Evolutionary conservation across 2,329 filamentous ascomycete genomes (phyloP), one percentile per base, ranked within the genome.

Genomic region (Colletotrichum tanaceti): DNA sequence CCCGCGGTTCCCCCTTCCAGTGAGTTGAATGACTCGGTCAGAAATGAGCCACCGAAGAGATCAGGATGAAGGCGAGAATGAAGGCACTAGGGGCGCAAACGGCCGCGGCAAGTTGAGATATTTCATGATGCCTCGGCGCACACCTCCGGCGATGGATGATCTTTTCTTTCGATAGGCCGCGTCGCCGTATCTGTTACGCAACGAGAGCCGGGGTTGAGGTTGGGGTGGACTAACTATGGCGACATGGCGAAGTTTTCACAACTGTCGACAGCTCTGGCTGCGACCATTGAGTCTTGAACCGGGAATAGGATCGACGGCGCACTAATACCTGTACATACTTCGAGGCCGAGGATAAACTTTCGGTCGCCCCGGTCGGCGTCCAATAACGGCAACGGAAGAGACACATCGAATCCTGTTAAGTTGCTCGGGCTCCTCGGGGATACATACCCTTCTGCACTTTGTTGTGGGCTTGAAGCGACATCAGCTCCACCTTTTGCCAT

Each of bases 161-260:
- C n/a, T n/a, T n/a, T n/a, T 13, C 55, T 22, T 39, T 22, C 32
- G 20, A 47, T 47, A 11, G 55, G 28, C 4, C n/a, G 20, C 9
- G 9, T 47, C 38, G 55, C 3, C 16, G 13, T 47, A 47, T 47
- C 5, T 58, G n/a, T 58, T 58, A 58, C 55, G 55, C 55, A 47
- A 47, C 43, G 7, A 5, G 13, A 24, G 28, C 55, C n/a, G 16
- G n/a, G 55, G 39, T 58, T 10, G 28, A 47, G 28, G 38, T 13
- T 14, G 38, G 43, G n/a, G 28, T 47, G 55, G 55, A 47, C 24
- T 58, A 58, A 47, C 24, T 58, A 58, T 58, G 55, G 43, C 55
- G 55, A 47, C 55, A 58, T 58, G 28, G 20, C 55, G 24, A 38
- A 13, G 11, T 58, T 58, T 39, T 38, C n/a, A 38, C 28, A 47